These are phyloP conservation scores for Cymbidium sinense DNA, from an alignment of 106 monocot genomes.

Conservation along the genomic window DNA sequence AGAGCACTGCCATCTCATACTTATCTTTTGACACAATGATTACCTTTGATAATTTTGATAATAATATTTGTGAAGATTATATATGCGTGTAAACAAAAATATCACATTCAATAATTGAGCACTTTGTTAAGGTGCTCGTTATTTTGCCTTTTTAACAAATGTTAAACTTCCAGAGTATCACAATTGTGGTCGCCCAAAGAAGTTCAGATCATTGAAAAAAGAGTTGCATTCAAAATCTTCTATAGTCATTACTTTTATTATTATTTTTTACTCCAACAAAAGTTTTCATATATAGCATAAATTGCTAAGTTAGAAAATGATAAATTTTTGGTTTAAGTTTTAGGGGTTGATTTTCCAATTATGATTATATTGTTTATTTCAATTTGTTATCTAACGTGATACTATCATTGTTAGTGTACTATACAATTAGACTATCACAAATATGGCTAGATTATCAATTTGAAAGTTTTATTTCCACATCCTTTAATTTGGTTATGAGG, in stretches of 20 bases:
- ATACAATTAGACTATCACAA: background rate
- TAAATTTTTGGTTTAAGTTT: background rate
- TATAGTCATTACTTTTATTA: background rate
- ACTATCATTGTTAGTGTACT: background rate
- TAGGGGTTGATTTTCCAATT: background rate
- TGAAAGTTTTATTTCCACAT: background rate
- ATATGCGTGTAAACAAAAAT: background rate
- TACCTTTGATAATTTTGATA: background rate
- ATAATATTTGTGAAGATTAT: background rate
- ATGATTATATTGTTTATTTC: background rate
- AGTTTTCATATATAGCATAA: background rate
- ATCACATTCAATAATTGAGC: background rate
- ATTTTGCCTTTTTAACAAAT: background rate
- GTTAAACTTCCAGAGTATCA: background rate
- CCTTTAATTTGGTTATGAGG: background rate
- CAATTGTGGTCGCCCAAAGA: background rate
- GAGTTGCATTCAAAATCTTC: background rate
- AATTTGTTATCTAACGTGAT: background rate
- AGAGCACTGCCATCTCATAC: background rate
- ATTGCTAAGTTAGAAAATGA: background rate
- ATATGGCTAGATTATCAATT: background rate
- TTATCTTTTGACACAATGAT: background rate
- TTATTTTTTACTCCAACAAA: background rate
- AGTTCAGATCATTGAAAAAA: background rate
- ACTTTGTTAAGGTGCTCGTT: background rate